Evolutionary conservation across 1,284 basidiomycete genomes (phyloP).

Genomic region (Ustilago curta): DNA sequence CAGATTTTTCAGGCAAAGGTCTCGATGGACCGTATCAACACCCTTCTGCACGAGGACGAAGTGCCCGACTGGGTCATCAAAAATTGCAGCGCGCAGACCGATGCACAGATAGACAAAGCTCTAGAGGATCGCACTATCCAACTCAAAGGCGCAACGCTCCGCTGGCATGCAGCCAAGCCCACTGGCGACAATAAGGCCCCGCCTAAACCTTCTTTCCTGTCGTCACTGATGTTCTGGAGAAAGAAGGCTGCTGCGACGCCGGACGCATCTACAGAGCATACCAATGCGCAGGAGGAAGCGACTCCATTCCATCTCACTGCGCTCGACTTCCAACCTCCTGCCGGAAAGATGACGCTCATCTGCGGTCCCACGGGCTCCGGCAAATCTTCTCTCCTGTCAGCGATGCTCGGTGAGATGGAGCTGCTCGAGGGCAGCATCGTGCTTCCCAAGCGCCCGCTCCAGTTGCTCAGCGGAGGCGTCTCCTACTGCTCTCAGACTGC

Average conservation of each 20-base stretch:
- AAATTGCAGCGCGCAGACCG: slow-evolving; percentile 23
- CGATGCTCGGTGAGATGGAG: slow-evolving; percentile 60
- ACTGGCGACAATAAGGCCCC: background rate
- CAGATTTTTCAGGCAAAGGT: slow-evolving; percentile 76
- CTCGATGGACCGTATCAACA: slow-evolving; percentile 81
- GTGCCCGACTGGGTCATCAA: slow-evolving; percentile 77
- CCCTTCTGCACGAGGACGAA: slow-evolving; percentile 85
- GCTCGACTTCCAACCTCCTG: slow-evolving; percentile 41
- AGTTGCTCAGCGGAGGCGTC: slow-evolving; percentile 32
- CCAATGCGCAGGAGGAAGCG: background rate
- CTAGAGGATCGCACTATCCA: slow-evolving; percentile 73
- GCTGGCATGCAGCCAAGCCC: slow-evolving; percentile 23
- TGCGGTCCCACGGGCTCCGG: slow-evolving; percentile 63
- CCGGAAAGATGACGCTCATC: slow-evolving; percentile 51
- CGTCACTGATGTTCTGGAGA: slow-evolving; percentile 21
- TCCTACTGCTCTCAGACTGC: slow-evolving; percentile 59
- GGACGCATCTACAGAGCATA: background rate
- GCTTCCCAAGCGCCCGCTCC: slow-evolving; percentile 29
- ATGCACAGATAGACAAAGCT: slow-evolving; percentile 11
- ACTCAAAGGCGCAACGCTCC: slow-evolving; percentile 77
- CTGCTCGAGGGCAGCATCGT: slow-evolving; percentile 37
- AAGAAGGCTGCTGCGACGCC: slow-evolving; percentile 9
- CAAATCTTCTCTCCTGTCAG: slow-evolving; percentile 59
- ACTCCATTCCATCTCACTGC: slow-evolving; percentile 49
- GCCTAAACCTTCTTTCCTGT: slow-evolving; percentile 12